Base-by-base conservation (phyloP, 73 alveolate species). In the Paraurostyla sp. region DNA sequence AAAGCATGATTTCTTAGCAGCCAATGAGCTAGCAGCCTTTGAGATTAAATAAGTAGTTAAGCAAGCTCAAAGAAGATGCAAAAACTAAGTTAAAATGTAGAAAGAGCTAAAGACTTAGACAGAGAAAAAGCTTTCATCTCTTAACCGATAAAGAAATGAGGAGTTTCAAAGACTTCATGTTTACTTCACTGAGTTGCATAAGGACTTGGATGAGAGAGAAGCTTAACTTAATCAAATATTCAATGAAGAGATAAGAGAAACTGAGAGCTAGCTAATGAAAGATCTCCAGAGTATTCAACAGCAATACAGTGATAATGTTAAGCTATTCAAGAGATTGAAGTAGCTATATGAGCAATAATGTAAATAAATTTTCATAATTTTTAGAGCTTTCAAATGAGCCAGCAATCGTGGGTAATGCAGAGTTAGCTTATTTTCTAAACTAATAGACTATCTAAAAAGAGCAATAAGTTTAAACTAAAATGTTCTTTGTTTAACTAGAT, bases 21-120 rank as follows among this genome's bases (percentile, higher is more conserved):
- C 95, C 23, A 84, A 90, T 69, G 95, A 90, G 22, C 46, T 90
- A 11, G 92, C 95, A 0, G 33, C 90, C 11, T 82, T 82, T 52
- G 95, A 90, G 33, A 90, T 90, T 0, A 90, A 90, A 45, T 58
- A 81, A 69, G 78, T 46, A 18, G 83, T 90, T 0, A 90, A 83
- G 60, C 27, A 65, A 30, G 48, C 88, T 1, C 40, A 63, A 23
- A 75, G 73, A 30, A 54, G 51, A 50, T 63, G 91, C 54, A 54
- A 65, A 25, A 59, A 83, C 30, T 45, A 57, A 68, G 83, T 71
- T 35, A 78, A 80, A 42, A 6, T 54, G 35, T 46, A 82, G 49
- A 52, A 49, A 23, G 82, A 43, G 42, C 38, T 90, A 6, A 83
- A 90, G 36, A 29, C 41, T 0, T 85, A 82, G 52, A 90, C 95